Evolutionary conservation across 78 protist genomes (phyloP).

Genomic region (Blattamonas nauphoetae): DNA sequence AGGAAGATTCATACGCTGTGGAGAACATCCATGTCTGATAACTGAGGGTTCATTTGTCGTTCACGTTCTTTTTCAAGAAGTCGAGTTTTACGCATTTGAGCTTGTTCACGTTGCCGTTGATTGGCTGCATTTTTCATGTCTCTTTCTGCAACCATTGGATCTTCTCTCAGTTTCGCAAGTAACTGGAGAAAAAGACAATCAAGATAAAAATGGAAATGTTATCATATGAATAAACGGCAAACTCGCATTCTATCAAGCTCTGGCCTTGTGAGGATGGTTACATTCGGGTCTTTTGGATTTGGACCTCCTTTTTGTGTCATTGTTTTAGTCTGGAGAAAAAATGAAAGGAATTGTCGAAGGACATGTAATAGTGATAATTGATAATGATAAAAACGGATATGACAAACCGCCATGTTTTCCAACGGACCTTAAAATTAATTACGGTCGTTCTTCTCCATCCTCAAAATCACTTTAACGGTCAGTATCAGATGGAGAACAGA

Average conservation of each 20-base stretch:
- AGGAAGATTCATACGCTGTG: too few relatives aligned
- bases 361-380: too few relatives aligned
- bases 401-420: too few relatives aligned
- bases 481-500: too few relatives aligned
- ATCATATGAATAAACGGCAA: not conserved
- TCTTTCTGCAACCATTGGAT: not conserved
- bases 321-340: too few relatives aligned
- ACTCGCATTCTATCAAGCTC: not conserved
- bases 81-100: not conserved
- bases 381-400: too few relatives aligned
- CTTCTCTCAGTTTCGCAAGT: not conserved
- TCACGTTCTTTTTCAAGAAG: not conserved
- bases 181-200: not conserved
- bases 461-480: too few relatives aligned
- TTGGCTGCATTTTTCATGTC: not conserved
- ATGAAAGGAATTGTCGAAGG: too few relatives aligned
- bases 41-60: not conserved
- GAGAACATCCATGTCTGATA: not conserved
- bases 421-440: too few relatives aligned
- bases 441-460: too few relatives aligned
- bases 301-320: too few relatives aligned
- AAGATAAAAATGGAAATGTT: not conserved
- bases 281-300: not conserved
- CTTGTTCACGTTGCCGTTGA: not conserved
- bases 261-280: not conserved